Percentiles rank a stretch among this genome's conserved stretches.
These are phyloP conservation scores for Piloderma croceum DNA, from an alignment of 768 basidiomycete species.

Conservation along the genomic window DNA sequence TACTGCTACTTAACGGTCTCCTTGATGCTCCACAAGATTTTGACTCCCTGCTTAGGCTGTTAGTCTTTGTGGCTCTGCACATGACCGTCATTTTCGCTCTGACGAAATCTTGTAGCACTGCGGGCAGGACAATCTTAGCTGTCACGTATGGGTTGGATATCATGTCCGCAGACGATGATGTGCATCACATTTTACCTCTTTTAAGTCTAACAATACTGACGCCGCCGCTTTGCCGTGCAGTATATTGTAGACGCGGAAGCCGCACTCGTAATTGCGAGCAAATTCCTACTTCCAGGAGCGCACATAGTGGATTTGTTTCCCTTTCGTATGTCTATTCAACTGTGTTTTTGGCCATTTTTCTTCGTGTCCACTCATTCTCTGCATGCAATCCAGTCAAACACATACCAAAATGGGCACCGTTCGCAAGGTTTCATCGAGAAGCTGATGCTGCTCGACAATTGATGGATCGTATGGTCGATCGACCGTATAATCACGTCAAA, in stretches of 20 bases:
- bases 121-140: slow-evolving; percentile 16
- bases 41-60: slow-evolving; percentile 17
- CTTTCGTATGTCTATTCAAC: slow-evolving; percentile 7
- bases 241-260: slow-evolving; percentile 12
- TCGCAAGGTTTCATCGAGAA: slow-evolving; percentile 7
- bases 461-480: background rate
- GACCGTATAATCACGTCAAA: slow-evolving; percentile 7
- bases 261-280: slow-evolving; percentile 8
- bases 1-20: slow-evolving; percentile 12
- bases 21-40: slow-evolving; percentile 14
- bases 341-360: too few species aligned
- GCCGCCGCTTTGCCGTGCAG: background rate
- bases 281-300: slow-evolving; percentile 10
- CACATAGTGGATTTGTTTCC: slow-evolving; percentile 14
- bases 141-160: slow-evolving; percentile 23
- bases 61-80: slow-evolving; percentile 1
- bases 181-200: slow-evolving; percentile 7
- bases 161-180: slow-evolving; percentile 15
- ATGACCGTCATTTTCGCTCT: background rate
- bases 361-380: background rate
- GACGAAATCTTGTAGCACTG: slow-evolving; percentile 6
- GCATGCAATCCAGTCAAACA: slow-evolving; percentile 12
- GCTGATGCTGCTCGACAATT: slow-evolving; percentile 4
- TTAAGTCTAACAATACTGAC: background rate
- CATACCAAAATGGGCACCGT: slow-evolving; percentile 18